A percentile compares a stretch with the other conserved stretches of the same genome.
phyloP scores from a whole-genome alignment of 768 basidiomycete species.

The Naganishia vishniacii region DNA sequence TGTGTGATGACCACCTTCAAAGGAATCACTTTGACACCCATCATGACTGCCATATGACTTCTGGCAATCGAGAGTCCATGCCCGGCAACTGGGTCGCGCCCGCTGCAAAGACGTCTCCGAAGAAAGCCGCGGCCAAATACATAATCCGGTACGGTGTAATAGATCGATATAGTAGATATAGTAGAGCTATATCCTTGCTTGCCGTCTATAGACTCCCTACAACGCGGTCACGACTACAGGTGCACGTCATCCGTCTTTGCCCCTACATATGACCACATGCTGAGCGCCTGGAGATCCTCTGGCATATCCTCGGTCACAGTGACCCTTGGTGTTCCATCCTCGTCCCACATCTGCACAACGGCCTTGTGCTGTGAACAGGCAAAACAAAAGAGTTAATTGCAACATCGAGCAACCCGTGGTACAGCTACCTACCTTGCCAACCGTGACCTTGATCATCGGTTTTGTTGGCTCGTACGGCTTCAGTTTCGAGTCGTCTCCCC shows the following conservation, averaged over 20 bases:
- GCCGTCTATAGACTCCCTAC: not conserved
- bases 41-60: too few species aligned
- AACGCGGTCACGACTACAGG: not conserved
- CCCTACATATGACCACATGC: constrained; percentile 24
- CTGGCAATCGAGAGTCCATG: not conserved
- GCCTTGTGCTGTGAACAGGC: constrained; percentile 19
- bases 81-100: not conserved
- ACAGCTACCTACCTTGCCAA: constrained; percentile 43
- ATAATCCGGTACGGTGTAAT: not conserved
- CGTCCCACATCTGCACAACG: constrained; percentile 25
- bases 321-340: constrained; percentile 22
- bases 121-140: not conserved
- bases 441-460: constrained; percentile 44
- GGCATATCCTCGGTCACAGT: constrained; percentile 19
- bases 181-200: not conserved
- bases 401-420: too few species aligned
- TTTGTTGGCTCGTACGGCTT: constrained; percentile 38
- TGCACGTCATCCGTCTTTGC: constrained; percentile 25
- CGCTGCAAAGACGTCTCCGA: not conserved
- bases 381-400: too few species aligned
- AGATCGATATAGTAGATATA: not conserved
- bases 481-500: constrained; percentile 21
- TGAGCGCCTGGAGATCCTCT: constrained; percentile 23
- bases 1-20: not conserved
- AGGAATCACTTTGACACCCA: too few species aligned